Base-by-base conservation (phyloP, 2,329 filamentous ascomycete species). In the Elsinoe ampelina region DNA sequence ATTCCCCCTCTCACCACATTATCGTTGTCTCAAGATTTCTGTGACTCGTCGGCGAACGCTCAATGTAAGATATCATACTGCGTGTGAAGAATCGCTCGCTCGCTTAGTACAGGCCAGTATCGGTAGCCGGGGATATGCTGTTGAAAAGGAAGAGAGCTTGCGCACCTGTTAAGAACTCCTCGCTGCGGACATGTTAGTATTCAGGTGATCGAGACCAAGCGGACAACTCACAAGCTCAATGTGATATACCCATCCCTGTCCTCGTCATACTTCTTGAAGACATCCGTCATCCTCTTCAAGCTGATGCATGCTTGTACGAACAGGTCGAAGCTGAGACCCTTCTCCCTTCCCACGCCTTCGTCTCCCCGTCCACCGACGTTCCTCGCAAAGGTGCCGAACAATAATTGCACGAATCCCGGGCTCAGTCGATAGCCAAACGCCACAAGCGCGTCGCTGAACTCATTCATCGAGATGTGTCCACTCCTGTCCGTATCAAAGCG, bases 211-310 rank as follows among this genome's bases (percentile, higher is more conserved):
- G 4, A 8, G 7, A 17, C 38, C 48, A 13, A 32, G 15, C 17
- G 38, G 38, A 17, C 11, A 12, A 77, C 76, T 73, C 70, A 78
- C 75, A 80, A 80, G 64, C 75, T 78, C 64, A 80, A 63, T 42
- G 77, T 80, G 60, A 80, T 80, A 61, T 91, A 97, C 1, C 93
- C 93, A 72, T 97, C 93, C 41, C 93, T 82, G 71, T 98, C 93
- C 66, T 95, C 88, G 65, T 98, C 93, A 71, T 97, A 98, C 73
- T 91, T 92, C 79, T 98, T 98, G 71, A 98, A 98, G 26, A 95
- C 90, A 71, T 98, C 93, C 59, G 93, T 98, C 92, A 98, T 97
- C 64, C 93, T 82, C 80, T 97, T 96, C 66, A 98, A 77, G 65
- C 84, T 90, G 68, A 98, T 97, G 72, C 93, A 97, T 54, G 89